Conservation (phyloP, 148 eudicot genomes). For the Salicornia ramosissima region DNA sequence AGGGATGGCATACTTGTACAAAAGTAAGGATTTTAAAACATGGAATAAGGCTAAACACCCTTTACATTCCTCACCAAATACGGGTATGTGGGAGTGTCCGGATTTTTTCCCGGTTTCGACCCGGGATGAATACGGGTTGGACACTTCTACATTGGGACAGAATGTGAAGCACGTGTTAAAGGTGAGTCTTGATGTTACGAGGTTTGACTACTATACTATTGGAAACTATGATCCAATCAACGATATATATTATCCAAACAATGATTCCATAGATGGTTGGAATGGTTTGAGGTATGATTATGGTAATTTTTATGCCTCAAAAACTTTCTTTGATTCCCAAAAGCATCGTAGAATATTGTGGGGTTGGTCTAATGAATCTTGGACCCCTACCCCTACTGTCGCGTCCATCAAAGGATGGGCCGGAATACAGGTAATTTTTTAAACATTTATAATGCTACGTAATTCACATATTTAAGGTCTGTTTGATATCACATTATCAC, state of each 20-base stretch:
- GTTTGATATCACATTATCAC: too few species aligned
- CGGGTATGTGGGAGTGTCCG: constrained; percentile 85
- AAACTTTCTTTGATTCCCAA: constrained; percentile 52
- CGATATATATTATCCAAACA: constrained; percentile 47
- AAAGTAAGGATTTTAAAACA: constrained; percentile 49
- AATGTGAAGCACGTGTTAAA: constrained; percentile 60
- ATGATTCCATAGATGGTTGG: constrained; percentile 58
- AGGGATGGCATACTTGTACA: constrained; percentile 55
- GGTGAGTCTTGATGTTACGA: constrained; percentile 65
- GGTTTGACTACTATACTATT: constrained; percentile 68
- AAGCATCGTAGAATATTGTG: constrained; percentile 52
- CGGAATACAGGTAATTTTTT: constrained; percentile 52
- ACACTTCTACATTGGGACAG: constrained; percentile 31
- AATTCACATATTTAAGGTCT: not conserved
- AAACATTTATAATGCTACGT: not conserved
- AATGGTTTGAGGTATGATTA: constrained; percentile 71
- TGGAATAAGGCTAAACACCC: constrained; percentile 66
- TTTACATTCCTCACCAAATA: constrained; percentile 36
- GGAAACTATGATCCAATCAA: constrained; percentile 34
- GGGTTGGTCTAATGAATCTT: constrained; percentile 84
- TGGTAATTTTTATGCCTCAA: constrained; percentile 83
- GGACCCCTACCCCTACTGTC: constrained; percentile 26
- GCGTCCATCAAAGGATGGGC: constrained; percentile 60
- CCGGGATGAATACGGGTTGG: constrained; percentile 40
- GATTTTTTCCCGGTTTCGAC: constrained; percentile 63